Base-by-base conservation (phyloP, 768 basidiomycete species). In the Dendrothele bispora region DNA sequence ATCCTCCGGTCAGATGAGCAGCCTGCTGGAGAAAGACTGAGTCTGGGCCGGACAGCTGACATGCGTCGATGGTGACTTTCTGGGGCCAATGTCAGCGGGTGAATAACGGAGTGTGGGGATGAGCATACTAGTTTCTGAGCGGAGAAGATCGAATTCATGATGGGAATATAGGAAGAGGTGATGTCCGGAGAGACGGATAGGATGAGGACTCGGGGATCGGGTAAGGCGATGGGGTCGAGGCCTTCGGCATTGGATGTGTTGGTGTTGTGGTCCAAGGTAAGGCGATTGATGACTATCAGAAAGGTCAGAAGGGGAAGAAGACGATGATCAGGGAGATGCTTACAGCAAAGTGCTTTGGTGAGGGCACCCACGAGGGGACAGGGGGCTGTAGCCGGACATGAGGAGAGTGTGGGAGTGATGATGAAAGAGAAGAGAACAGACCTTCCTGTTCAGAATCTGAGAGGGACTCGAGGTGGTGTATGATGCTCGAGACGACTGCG, bases 91-190 rank as follows among this genome's bases (percentile, higher is more conserved):
- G 5, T n/a, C n/a, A 50, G 39, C 30, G 39, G 26, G 27, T 18
- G 28, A 41, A 7, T 21, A 41, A 24, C 25, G 29, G 15, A 4
- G 7, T 17, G 30, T n/a, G 14, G 17, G 35, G 20, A 18, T n/a
- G n/a, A 47, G 66, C 86, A 56, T 53, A 91, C 95, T 55, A 93
- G 75, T 72, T 99, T 99, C 67, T 99, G 97, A 4, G 97, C 97
- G 15, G 95, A 94, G 69, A 99, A 99, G 40, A 98, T 98, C 45
- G 94, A 86, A 63, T 98, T 98, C 97, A 99, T 99, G 62, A 98
- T 85, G 21, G 95, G 91, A 40, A 98, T 95, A 67, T 99, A 99
- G 8, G 94, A 91, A 7, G 85, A 78, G 7, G 90, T 86, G 24
- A 86, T 76, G 67, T 95, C 90, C 14, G 91, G 91, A 10, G 95